These are phyloP conservation scores for Agaricus blazei DNA, from an alignment of 768 basidiomycete genomes.

Conservation along the genomic window DNA sequence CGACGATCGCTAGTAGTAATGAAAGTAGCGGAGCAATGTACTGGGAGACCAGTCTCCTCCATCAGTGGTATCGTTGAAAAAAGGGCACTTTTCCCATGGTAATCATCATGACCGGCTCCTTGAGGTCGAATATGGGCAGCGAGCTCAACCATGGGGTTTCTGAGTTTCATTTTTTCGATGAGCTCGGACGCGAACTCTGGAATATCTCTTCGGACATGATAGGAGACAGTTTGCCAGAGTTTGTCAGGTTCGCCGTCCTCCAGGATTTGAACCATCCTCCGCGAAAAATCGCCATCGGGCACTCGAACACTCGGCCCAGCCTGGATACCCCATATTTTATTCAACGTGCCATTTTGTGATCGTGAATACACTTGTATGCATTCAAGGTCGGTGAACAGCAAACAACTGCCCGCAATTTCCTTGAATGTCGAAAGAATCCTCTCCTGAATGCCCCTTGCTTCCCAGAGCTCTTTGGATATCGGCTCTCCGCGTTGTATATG, in stretches of 20 bases:
- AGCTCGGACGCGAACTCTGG: not conserved
- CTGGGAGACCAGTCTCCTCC: slow-evolving; percentile 32
- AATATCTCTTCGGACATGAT: not conserved
- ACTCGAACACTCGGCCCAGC: not conserved
- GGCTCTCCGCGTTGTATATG: not conserved
- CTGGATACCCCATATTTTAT: not conserved
- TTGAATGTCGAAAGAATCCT: slow-evolving; percentile 1
- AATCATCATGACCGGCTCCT: slow-evolving; percentile 3
- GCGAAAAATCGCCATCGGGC: not conserved
- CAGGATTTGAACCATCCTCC: not conserved
- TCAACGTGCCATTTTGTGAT: not conserved
- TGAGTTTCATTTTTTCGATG: not conserved
- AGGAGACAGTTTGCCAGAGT: slow-evolving; percentile 3
- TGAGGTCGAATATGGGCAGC: slow-evolving; percentile 5
- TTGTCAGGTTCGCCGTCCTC: not conserved
- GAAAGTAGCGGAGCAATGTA: slow-evolving; percentile 43
- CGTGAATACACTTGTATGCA: not conserved
- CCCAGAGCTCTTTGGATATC: not conserved
- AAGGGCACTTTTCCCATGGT: slow-evolving; percentile 18
- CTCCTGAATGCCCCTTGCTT: not conserved
- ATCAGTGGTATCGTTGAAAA: slow-evolving; percentile 42
- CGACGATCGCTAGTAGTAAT: slow-evolving; percentile 41
- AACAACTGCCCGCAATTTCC: not conserved
- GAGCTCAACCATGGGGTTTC: not conserved
- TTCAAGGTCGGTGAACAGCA: slow-evolving; percentile 4